phyloP scores from a whole-genome alignment of 2,329 filamentous ascomycete species.

The Clarireedia hainanense region DNA sequence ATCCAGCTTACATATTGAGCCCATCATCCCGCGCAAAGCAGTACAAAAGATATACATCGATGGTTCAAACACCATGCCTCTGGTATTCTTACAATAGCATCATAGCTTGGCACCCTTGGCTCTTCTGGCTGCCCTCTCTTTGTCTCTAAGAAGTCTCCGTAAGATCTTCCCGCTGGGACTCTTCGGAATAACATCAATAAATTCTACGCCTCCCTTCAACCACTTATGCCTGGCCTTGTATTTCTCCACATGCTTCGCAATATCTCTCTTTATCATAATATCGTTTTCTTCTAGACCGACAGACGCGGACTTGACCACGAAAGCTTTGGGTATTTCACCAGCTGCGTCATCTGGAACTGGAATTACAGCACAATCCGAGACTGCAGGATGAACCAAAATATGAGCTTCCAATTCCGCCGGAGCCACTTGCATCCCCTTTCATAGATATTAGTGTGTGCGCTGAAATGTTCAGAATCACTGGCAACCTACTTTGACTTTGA shows the following conservation, averaged over 20 bases:
- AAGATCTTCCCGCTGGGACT: constrained; percentile 69
- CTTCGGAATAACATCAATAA: constrained; percentile 62
- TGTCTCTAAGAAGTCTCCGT: constrained; percentile 60
- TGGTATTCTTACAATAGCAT: not conserved
- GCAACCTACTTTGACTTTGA: constrained; percentile 62
- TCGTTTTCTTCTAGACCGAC: constrained; percentile 47
- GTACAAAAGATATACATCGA: too few relatives aligned
- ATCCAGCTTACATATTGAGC: too few relatives aligned
- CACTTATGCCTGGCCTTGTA: constrained; percentile 64
- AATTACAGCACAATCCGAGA: constrained; percentile 75
- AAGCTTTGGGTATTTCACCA: constrained; percentile 61
- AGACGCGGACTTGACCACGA: constrained; percentile 47
- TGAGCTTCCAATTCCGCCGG: constrained; percentile 78
- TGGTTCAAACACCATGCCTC: not conserved
- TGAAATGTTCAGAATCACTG: not conserved
- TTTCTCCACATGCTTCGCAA: constrained; percentile 53
- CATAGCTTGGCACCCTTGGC: constrained; percentile 43
- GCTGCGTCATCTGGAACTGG: constrained; percentile 55
- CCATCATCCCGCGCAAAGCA: too few relatives aligned
- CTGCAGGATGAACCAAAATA: constrained; percentile 63
- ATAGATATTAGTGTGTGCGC: not conserved
- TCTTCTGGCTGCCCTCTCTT: constrained; percentile 61
- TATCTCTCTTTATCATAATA: constrained; percentile 36
- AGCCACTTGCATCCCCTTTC: constrained; percentile 66
- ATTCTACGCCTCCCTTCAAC: constrained; percentile 55